A percentile compares a stretch with the other conserved stretches of the same genome.
phyloP scores from a whole-genome alignment of 176 grass and related monocot species.

The Tillandsia leiboldiana region DNA sequence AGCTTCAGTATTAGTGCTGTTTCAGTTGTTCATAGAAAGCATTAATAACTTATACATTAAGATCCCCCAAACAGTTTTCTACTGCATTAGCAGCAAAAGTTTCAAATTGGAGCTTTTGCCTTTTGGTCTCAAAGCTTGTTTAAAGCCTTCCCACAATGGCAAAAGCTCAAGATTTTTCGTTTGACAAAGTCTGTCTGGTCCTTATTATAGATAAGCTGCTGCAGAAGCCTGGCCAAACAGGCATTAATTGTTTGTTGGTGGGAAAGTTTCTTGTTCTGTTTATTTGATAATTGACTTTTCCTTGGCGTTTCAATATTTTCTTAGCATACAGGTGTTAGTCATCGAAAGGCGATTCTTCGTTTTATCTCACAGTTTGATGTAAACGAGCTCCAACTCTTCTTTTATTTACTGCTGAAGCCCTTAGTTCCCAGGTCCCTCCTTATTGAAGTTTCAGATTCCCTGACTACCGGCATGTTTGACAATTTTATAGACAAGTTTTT shows the following conservation, averaged over 20 bases:
- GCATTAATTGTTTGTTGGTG: neutral
- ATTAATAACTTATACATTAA: too few species aligned
- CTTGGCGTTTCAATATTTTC: constrained; percentile 19
- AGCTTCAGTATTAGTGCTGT: too few species aligned
- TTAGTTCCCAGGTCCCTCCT: constrained; percentile 37
- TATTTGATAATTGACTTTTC: constrained; percentile 17
- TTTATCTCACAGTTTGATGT: constrained; percentile 79
- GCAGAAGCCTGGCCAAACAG: too few species aligned
- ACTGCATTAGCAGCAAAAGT: too few species aligned
- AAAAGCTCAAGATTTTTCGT: too few species aligned
- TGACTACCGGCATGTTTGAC: constrained; percentile 21
- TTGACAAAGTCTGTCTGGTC: too few species aligned
- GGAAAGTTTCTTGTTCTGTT: constrained; percentile 4
- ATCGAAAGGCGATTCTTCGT: constrained; percentile 77
- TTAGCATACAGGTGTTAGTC: constrained; percentile 75
- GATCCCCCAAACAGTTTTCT: too few species aligned
- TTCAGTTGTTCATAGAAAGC: too few species aligned
- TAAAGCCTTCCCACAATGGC: too few species aligned
- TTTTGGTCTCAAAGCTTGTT: too few species aligned
- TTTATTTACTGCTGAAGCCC: constrained; percentile 60
- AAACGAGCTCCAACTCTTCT: constrained; percentile 81
- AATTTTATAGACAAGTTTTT: constrained; percentile 18
- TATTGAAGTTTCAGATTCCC: constrained; percentile 37
- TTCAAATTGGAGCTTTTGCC: too few species aligned
- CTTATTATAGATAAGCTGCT: too few species aligned